Evolutionary conservation across 78 protist genomes (phyloP), one percentile per base, ranked within the genome.

Genomic region (Dictyostelium intermedium): DNA sequence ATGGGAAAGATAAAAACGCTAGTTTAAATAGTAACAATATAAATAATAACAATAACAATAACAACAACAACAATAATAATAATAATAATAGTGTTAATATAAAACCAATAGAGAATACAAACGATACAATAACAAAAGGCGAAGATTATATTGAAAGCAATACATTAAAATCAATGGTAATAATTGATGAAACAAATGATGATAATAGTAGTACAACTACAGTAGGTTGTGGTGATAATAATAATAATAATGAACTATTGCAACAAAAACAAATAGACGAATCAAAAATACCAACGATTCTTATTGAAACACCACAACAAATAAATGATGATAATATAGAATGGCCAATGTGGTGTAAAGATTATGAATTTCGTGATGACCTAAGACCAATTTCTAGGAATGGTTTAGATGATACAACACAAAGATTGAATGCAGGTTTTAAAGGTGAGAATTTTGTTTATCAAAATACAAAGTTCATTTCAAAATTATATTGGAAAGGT

Each of bases 401-500:
- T 80, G 87, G 87, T 5, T 37, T 89, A 30, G 94, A 89, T 47
- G 34, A 43, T 2, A 39, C 72, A 16, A 11, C 2, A 32, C 11
- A 80, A 1, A 50, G 94, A 47, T 20, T 18, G 8, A 18, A 45
- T 11, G 11, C 35, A 11, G 94, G 94, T 5, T 89, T 89, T 30
- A 89, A 89, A 80, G 94, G 94, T 27, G 74, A 66, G 39, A 89
- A 89, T 16, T 89, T 25, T 89, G 94, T 89, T 3, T 89, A 89
- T 81, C 85, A 81, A 80, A 78, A 89, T 50, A 78, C 73, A 45
- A 89, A 89, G 32, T 89, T 89, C 37, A 32, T 47, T 16, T 63
- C 94, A 27, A 66, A 60, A 18, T 70, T 43, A 20, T 89, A 80
- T 50, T 89, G 94, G 94, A 89, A 89, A 53, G 92, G 92, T 8